Conservation (phyloP, 805 yeast genomes). For the Spathaspora sp. region DNA sequence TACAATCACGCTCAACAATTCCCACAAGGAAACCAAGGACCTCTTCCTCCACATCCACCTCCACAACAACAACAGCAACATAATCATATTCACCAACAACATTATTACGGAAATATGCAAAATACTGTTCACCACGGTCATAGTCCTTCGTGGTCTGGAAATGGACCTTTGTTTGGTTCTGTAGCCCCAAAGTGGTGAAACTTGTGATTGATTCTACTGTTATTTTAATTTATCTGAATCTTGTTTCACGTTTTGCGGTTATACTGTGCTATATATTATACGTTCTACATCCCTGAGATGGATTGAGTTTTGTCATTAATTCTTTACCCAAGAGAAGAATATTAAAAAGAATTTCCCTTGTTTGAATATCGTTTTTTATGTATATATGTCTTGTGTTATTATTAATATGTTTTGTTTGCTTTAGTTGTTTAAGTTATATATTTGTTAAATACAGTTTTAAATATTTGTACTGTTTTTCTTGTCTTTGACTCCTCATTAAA, state of each 20-base stretch:
- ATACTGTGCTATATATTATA: not conserved
- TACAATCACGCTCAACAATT: not conserved
- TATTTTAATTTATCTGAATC: not conserved
- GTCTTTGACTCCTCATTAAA: not conserved
- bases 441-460: not conserved
- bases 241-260: not conserved
- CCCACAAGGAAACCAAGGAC: not conserved
- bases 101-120: not conserved
- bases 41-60: not conserved
- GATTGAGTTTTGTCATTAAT: not conserved
- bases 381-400: not conserved
- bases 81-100: slow-evolving; percentile 2
- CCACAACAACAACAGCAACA: slow-evolving; percentile 3
- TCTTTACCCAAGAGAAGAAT: not conserved
- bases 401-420: not conserved
- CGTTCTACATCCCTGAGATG: not conserved
- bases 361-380: not conserved
- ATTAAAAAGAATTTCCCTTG: not conserved
- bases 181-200: not conserved
- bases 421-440: not conserved
- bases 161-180: slow-evolving; percentile 1
- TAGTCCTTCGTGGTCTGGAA: slow-evolving; percentile 2
- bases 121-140: not conserved
- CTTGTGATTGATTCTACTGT: not conserved
- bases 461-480: not conserved